A percentile compares a stretch with the other conserved stretches of the same genome.
These are phyloP conservation scores for Thamnidium elegans DNA, from an alignment of 192 early-diverging fungal genomes.

Conservation along the genomic window DNA sequence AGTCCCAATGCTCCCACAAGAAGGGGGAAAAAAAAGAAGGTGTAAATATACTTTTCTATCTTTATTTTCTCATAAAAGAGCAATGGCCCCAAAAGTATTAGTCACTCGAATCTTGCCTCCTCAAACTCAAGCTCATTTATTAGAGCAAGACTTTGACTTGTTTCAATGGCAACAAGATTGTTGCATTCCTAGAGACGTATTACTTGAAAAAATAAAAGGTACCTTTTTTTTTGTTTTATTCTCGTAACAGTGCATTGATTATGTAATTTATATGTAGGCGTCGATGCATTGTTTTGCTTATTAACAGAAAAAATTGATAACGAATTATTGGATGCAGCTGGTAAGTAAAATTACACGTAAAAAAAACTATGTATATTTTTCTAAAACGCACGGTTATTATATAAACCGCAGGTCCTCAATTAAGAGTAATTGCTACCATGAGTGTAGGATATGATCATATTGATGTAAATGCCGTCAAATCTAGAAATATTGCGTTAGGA, in stretches of 20 bases:
- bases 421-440: slow-evolving; percentile 74
- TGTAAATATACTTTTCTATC: not conserved
- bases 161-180: slow-evolving; percentile 52
- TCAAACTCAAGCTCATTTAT: slow-evolving; percentile 22
- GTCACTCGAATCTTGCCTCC: slow-evolving; percentile 34
- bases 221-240: not conserved
- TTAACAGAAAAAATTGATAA: slow-evolving; percentile 73
- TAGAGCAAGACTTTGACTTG: slow-evolving; percentile 42
- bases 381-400: no score
- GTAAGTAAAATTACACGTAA: slow-evolving; percentile 25
- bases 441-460: slow-evolving; percentile 87
- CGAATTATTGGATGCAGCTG: slow-evolving; percentile 65
- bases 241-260: not conserved
- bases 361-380: no score
- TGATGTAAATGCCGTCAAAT: slow-evolving; percentile 49
- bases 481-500: slow-evolving; percentile 60
- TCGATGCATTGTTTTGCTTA: slow-evolving; percentile 62
- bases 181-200: slow-evolving; percentile 46
- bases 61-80: not conserved
- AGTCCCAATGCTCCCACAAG: no score
- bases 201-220: slow-evolving; percentile 50
- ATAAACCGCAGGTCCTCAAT: slow-evolving; percentile 36
- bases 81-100: slow-evolving; percentile 14
- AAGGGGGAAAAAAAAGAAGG: no score
- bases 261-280: slow-evolving; percentile 29